Evolutionary conservation across 768 basidiomycete species (phyloP), one percentile per base, ranked within the genome.

Genomic region (Hortiboletus flavorubellus): DNA sequence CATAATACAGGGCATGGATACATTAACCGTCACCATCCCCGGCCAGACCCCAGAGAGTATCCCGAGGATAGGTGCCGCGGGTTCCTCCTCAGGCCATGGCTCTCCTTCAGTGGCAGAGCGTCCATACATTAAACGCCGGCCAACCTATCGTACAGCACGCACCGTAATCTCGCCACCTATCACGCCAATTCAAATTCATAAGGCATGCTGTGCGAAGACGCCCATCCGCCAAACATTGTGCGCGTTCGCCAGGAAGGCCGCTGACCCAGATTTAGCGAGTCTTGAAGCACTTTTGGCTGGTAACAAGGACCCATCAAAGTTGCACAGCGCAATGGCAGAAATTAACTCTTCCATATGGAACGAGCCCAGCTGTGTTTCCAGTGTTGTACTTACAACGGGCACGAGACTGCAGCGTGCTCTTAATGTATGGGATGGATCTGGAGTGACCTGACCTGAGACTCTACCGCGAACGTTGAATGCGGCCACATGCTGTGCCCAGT

Each of bases 161-260:
- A 9, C 11, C 21, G 23, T 23, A 18, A n/a, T 38, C 10, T 39
- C 29, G 47, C 47, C 41, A 41, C 9, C 35, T 42, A 35, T 30
- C 51, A 46, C 54, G 42, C 60, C 58, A 56, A 64, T 60, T 66
- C 44, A 53, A 66, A 51, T 64, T 64, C 38, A 37, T 59, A 37
- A 54, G 42, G 11, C 40, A 49, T 26, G 38, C 33, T 38, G 38
- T 60, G 38, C 23, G 16, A 51, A 16, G 41, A 43, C 52, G 40
- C 14, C 49, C 11, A 21, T 52, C 49, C 42, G 43, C 21, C 21
- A 21, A 21, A 21, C 21, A 21, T 21, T 21, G 21, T 29, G 15
- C 56, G 40, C 11, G 34, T 3, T 34, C 10, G 8, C 51, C 56
- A 59, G 14, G 49, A 15, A 18, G 37, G 21, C 33, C 46, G 4